Percentiles rank a stretch among this genome's conserved stretches.
These are phyloP conservation scores for Heterobasidion parviporum DNA, from an alignment of 1,284 basidiomycete species.

Conservation along the genomic window DNA sequence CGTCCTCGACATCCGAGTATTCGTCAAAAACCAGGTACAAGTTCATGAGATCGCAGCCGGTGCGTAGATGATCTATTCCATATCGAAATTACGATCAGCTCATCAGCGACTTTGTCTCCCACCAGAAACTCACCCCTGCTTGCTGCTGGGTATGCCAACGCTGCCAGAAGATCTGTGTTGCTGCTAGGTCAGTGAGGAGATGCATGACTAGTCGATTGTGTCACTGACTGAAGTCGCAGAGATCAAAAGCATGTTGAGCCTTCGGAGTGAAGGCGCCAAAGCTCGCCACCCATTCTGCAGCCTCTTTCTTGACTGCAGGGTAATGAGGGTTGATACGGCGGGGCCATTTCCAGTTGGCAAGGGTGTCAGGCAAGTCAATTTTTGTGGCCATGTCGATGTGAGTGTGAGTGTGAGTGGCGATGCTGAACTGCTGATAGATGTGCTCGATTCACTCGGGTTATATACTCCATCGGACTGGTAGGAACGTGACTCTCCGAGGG, in stretches of 20 bases:
- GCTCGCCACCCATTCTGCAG: constrained; percentile 12
- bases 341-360: constrained; percentile 15
- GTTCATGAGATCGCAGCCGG: constrained; percentile 25
- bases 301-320: constrained; percentile 10
- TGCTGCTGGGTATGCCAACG: constrained; percentile 12
- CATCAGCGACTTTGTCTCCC: background rate
- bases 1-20: constrained; percentile 23
- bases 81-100: background rate
- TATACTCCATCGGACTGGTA: too few relatives aligned
- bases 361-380: constrained; percentile 11
- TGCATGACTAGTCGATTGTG: background rate
- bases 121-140: constrained; percentile 7
- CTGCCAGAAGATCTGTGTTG: constrained; percentile 11
- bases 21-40: constrained; percentile 27
- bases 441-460: too few relatives aligned
- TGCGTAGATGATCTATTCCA: constrained; percentile 6
- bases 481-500: too few relatives aligned
- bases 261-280: constrained; percentile 13
- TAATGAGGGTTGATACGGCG: constrained; percentile 13
- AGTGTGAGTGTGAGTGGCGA: too few relatives aligned
- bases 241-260: constrained; percentile 14
- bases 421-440: too few relatives aligned
- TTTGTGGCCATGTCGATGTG: background rate
- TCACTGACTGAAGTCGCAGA: constrained; percentile 15
- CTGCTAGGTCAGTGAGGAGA: background rate